Conservation (phyloP, 2,329 filamentous ascomycete genomes). For the Sclerotinia subarctica region DNA sequence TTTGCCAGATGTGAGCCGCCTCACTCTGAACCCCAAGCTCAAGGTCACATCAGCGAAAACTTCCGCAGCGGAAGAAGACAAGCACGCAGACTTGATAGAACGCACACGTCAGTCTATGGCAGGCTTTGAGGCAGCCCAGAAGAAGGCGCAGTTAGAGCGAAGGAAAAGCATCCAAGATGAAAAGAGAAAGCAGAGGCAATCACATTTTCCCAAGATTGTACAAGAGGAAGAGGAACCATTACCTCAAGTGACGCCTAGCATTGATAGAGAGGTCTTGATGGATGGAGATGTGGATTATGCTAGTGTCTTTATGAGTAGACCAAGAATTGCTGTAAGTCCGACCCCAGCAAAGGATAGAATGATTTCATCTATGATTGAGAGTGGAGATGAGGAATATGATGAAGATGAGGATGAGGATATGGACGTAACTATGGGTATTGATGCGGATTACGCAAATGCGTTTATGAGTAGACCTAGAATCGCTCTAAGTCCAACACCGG, state of each 20-base stretch:
- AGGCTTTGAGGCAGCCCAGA: slow-evolving; percentile 57
- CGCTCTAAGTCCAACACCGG: slow-evolving; percentile 61
- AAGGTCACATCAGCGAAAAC: slow-evolving; percentile 25
- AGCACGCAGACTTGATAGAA: slow-evolving; percentile 44
- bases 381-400: slow-evolving; percentile 5
- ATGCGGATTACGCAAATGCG: slow-evolving; percentile 71
- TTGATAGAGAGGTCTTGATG: slow-evolving; percentile 50
- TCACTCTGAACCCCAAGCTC: slow-evolving; percentile 29
- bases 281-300: slow-evolving; percentile 61
- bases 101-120: slow-evolving; percentile 61
- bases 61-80: slow-evolving; percentile 23
- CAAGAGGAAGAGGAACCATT: slow-evolving; percentile 44
- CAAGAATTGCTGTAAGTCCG: slow-evolving; percentile 76
- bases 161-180: slow-evolving; percentile 46
- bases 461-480: slow-evolving; percentile 84
- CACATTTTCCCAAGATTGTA: slow-evolving; percentile 45
- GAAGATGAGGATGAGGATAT: slow-evolving; percentile 8
- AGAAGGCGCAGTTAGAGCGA: slow-evolving; percentile 58
- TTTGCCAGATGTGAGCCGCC: slow-evolving; percentile 33
- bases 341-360: slow-evolving; percentile 19
- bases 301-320: slow-evolving; percentile 80
- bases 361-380: slow-evolving; percentile 8
- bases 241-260: slow-evolving; percentile 29
- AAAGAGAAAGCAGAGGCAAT: slow-evolving; percentile 46
- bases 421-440: slow-evolving; percentile 52